These are phyloP conservation scores for Trichophyton rubrum DNA, from an alignment of 2,329 filamentous ascomycete species.

Conservation along the genomic window DNA sequence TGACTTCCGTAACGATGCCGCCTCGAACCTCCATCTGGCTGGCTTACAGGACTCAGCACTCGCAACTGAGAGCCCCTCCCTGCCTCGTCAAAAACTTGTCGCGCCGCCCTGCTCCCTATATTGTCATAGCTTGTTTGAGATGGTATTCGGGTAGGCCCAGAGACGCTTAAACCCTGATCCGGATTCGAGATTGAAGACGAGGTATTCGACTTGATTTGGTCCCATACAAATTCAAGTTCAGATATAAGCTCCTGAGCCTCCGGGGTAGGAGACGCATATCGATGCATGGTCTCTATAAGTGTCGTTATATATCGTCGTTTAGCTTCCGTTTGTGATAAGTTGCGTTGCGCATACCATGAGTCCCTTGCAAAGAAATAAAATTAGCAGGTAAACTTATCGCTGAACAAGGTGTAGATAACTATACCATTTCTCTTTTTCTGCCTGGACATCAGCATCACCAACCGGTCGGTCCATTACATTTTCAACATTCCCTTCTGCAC, in stretches of 20 bases:
- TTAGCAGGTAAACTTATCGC: neutral
- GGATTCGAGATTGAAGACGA: conserved; percentile 44
- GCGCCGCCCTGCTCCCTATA: conserved; percentile 26
- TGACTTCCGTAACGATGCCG: conserved; percentile 14
- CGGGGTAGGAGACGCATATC: conserved; percentile 68
- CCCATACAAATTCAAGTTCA: conserved; percentile 98
- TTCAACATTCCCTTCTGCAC: conserved; percentile 75
- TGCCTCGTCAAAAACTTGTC: conserved; percentile 24
- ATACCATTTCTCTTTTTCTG: conserved; percentile 56
- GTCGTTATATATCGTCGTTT: conserved; percentile 90
- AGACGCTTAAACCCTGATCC: conserved; percentile 20
- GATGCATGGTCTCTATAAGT: conserved; percentile 92
- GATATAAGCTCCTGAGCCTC: conserved; percentile 78
- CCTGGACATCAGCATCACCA: conserved; percentile 39
- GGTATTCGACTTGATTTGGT: conserved; percentile 82
- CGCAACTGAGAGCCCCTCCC: conserved; percentile 48
- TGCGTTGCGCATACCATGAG: conserved; percentile 82
- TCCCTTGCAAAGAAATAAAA: conserved; percentile 46
- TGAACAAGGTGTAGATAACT: neutral
- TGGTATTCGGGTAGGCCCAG: conserved; percentile 18
- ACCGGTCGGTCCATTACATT: conserved; percentile 79
- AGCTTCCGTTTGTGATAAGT: conserved; percentile 75
- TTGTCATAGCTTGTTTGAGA: conserved; percentile 26
- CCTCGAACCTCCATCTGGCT: conserved; percentile 53
- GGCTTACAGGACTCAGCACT: conserved; percentile 73